Percentiles rank a stretch among this genome's conserved stretches.
phyloP scores from a whole-genome alignment of 768 basidiomycete species.

The Cystobasidium ongulense region DNA sequence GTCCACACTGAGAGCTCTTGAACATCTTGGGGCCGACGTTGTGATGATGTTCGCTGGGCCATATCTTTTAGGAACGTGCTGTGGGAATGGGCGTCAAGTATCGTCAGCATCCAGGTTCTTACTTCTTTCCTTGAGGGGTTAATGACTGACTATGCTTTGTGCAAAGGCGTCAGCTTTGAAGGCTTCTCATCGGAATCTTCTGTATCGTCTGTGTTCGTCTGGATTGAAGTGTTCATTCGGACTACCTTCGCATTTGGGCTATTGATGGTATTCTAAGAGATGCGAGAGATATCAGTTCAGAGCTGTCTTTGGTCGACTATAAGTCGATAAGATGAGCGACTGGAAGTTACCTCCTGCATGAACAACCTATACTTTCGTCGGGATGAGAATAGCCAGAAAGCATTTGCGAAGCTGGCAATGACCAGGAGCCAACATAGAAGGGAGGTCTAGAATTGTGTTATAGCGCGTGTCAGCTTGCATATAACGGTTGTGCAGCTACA shows the following conservation, averaged over 20 bases:
- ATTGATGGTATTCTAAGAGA: slow-evolving; percentile 34
- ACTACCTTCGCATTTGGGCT: slow-evolving; percentile 35
- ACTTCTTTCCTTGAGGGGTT: background rate
- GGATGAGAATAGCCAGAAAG: slow-evolving; percentile 31
- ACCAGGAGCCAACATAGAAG: slow-evolving; percentile 15
- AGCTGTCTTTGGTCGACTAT: too few species aligned
- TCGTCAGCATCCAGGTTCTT: background rate
- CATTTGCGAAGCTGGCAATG: slow-evolving; percentile 29
- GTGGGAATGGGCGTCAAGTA: background rate
- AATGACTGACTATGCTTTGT: background rate
- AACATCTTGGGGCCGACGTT: slow-evolving; percentile 13
- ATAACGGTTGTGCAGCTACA: background rate
- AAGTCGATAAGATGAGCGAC: background rate
- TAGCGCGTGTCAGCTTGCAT: background rate
- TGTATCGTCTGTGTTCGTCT: background rate
- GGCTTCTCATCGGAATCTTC: background rate
- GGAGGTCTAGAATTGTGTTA: background rate
- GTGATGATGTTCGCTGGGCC: background rate
- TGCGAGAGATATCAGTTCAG: too few species aligned
- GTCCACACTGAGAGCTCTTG: slow-evolving; percentile 39
- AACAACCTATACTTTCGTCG: slow-evolving; percentile 34
- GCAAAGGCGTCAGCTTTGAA: background rate
- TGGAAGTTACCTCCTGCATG: slow-evolving; percentile 32
- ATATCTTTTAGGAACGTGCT: too few species aligned
- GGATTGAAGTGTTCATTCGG: slow-evolving; percentile 20